Percentiles rank a stretch among this genome's conserved stretches.
These are phyloP conservation scores for Cryptosporidium meleagridis DNA, from an alignment of 169 alveolate species.

Conservation along the genomic window DNA sequence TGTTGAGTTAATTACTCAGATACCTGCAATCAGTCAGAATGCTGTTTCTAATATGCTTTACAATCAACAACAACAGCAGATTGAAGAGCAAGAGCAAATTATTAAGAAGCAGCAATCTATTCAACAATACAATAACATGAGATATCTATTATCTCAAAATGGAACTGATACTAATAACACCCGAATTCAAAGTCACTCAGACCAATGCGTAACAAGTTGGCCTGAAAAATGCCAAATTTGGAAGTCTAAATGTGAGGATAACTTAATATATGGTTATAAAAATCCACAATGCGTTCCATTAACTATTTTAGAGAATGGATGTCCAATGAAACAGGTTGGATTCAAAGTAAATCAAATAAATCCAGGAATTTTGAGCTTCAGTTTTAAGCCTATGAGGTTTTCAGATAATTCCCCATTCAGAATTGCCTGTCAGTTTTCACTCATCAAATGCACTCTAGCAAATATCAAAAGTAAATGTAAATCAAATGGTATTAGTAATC, in stretches of 20 bases:
- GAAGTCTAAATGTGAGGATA: slow-evolving; percentile 73
- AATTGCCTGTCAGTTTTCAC: slow-evolving; percentile 64
- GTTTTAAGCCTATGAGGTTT: slow-evolving; percentile 66
- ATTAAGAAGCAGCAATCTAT: slow-evolving; percentile 14
- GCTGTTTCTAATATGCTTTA: slow-evolving; percentile 70
- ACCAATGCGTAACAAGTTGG: slow-evolving; percentile 63
- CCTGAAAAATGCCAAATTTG: slow-evolving; percentile 69
- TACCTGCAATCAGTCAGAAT: slow-evolving; percentile 72
- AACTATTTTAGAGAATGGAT: slow-evolving; percentile 51
- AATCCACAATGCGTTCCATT: slow-evolving; percentile 53
- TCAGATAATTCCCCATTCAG: slow-evolving; percentile 57
- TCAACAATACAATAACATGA: slow-evolving; percentile 27
- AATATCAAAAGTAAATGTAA: slow-evolving; percentile 19
- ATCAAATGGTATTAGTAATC: not conserved
- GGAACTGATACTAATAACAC: not conserved
- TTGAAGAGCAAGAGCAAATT: slow-evolving; percentile 12
- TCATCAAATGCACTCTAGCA: slow-evolving; percentile 53
- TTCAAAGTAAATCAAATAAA: slow-evolving; percentile 48
- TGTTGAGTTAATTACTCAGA: slow-evolving; percentile 63
- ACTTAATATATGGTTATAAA: slow-evolving; percentile 38
- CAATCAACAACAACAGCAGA: slow-evolving; percentile 63
- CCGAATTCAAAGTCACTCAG: not conserved
- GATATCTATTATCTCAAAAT: not conserved
- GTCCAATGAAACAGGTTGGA: slow-evolving; percentile 72
- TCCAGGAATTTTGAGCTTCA: slow-evolving; percentile 52